Evolutionary conservation across 805 yeast genomes (phyloP), one percentile per base, ranked within the genome.

Genomic region (Starmera dryadoides): DNA sequence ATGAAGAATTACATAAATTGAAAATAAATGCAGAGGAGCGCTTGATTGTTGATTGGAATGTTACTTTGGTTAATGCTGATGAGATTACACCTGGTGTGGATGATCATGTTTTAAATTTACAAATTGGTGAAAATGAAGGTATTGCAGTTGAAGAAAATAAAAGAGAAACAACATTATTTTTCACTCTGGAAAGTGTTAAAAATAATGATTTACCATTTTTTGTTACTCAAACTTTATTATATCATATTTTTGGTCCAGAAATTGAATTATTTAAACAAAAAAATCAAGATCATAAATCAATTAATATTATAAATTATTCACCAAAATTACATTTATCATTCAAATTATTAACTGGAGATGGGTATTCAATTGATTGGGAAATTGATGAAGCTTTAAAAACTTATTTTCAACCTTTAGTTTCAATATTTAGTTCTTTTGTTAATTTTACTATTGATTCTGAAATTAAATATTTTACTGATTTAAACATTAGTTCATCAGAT

Each of bases 361-460:
- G 84, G 1, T 60, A 65, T 15, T 77, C 81, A 3, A 64, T 86
- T 8, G 66, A 67, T 4, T 91, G 97, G 96, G 86, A 84, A 28
- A 75, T 86, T 34, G 79, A 73, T 12, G 42, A 60, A 1, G 73
- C 83, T 5, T 49, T 81, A 10, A 53, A 66, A n/a, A 50, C 58
- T 15, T 58, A 64, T 42, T 76, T 87, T 47, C 52, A 64, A 2
- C 83, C 86, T 2, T 70, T 85, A 21, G 62, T 85, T 36, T 49
- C 63, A 1, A 59, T 66, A 20, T 62, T 89, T 38, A 54, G 68
- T 7, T 71, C 73, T 28, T 70, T 76, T 45, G 74, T 87, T 25
- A 80, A 83, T 49, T 78, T 91, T 53, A 75, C 89, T 4, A 67
- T 89, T 19, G 91, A 86, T 49, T 69, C 94, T 2, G 94, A 86